Evolutionary conservation across 495 filamentous ascomycete species (phyloP).

Genomic region (Trichoderma parareesei): DNA sequence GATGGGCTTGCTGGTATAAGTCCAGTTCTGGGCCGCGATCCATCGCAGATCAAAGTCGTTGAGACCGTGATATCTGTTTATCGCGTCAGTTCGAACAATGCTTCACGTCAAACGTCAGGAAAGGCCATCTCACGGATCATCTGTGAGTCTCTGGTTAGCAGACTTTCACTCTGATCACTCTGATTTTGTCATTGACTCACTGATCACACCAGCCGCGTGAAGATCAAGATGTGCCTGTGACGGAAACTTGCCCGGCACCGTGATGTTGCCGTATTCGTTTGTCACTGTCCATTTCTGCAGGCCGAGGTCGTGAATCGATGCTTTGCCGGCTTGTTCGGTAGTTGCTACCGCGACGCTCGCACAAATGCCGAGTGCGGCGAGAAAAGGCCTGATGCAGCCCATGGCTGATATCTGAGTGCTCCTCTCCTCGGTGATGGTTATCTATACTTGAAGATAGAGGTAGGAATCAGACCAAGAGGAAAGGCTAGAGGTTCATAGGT

Average conservation of each 20-base stretch:
- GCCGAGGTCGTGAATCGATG: slow-evolving; percentile 33
- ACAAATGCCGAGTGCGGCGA: not conserved
- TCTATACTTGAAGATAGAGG: not conserved
- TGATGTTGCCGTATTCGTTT: slow-evolving; percentile 43
- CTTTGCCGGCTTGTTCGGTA: not conserved
- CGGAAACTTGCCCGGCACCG: slow-evolving; percentile 51
- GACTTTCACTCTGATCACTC: not conserved
- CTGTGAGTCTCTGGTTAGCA: not conserved
- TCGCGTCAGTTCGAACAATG: slow-evolving; percentile 24
- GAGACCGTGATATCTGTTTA: slow-evolving; percentile 26
- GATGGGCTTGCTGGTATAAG: slow-evolving; percentile 43
- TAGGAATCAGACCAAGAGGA: not conserved
- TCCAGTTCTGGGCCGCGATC: slow-evolving; percentile 55
- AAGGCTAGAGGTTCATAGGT: not conserved
- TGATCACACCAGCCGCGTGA: slow-evolving; percentile 42
- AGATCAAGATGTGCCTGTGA: slow-evolving; percentile 59
- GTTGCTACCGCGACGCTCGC: not conserved
- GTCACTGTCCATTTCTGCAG: slow-evolving; percentile 48
- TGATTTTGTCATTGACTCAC: slow-evolving; percentile 31
- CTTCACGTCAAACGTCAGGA: too few relatives aligned
- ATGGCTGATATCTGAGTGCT: not conserved
- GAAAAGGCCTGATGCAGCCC: not conserved
- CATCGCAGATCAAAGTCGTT: slow-evolving; percentile 58
- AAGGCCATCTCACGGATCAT: not conserved
- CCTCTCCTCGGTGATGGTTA: not conserved